A percentile compares a stretch with the other conserved stretches of the same genome.
phyloP scores from a whole-genome alignment of 1,284 basidiomycete genomes.

The Trichosporon sp. region DNA sequence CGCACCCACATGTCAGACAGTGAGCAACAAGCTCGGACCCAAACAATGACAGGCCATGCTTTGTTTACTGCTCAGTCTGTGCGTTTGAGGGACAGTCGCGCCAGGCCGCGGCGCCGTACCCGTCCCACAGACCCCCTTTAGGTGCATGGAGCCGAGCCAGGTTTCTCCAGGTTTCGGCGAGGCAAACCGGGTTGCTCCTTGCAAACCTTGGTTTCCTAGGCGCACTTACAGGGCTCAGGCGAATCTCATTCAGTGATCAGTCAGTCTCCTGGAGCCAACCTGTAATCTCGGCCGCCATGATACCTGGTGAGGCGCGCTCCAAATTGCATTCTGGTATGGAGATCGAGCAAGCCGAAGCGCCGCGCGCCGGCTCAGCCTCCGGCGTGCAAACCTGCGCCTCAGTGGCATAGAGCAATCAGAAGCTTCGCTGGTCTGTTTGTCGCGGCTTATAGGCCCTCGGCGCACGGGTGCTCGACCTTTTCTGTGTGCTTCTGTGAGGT shows the following conservation, averaged over 20 bases:
- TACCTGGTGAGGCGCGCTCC: not conserved
- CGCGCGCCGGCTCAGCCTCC: not conserved
- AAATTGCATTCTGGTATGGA: not conserved
- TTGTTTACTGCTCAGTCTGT: not conserved
- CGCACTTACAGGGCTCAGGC: not conserved
- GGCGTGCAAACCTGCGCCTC: not conserved
- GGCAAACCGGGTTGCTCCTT: not conserved
- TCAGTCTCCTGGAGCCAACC: not conserved
- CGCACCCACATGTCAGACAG: not conserved
- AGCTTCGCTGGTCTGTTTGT: not conserved
- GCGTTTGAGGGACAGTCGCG: not conserved
- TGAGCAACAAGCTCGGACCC: not conserved
- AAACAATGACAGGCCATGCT: not conserved
- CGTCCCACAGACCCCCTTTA: not conserved
- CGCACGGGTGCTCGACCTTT: not conserved
- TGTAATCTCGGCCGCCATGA: not conserved
- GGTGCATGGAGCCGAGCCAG: not conserved
- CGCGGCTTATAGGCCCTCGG: not conserved
- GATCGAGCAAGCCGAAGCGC: not conserved
- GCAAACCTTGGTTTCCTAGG: slow-evolving; percentile 10
- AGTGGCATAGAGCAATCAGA: not conserved
- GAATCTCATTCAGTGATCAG: slow-evolving; percentile 12
- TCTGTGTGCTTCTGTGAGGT: not conserved
- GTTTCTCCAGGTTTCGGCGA: not conserved
- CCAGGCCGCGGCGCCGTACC: not conserved